Base-by-base conservation (phyloP, 2,329 filamentous ascomycete species). In the Trichoderma simmonsii region DNA sequence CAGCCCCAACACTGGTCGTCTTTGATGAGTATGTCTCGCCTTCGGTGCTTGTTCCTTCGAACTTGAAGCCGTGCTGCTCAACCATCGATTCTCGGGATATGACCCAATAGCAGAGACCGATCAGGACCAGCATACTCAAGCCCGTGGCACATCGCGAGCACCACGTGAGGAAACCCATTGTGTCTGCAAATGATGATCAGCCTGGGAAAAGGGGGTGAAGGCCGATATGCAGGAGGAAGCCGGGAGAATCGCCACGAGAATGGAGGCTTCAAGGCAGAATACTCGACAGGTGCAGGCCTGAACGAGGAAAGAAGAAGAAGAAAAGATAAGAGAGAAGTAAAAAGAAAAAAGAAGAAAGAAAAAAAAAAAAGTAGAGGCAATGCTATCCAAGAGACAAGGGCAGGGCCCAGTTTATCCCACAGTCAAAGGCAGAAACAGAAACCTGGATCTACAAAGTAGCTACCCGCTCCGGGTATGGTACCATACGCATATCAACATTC, bases 161-260 rank as follows among this genome's bases (percentile, higher is more conserved):
- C 88, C 88, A 90, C 48, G 77, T 77, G 76, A 89, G 86, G 74
- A 89, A 75, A 73, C 85, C 84, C 88, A 89, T 89, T 73, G 51
- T 75, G 30, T 59, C 24, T 48, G 7, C 21, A 21, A 15, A 36
- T 56, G 67, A 7, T 4, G 21, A 21, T 34, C 3, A 56, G 11
- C 8, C 36, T 12, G 18, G 3, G 1, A 32, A 69, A 21, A 24
- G 14, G 30, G 21, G 54, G n/a, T 1, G 3, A 57, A 24, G 26
- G 15, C 21, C 2, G 12, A 57, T 66, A 2, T 48, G 4, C 15
- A 5, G 18, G 36, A 21, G 28, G 54, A 60, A 68, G 18, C 15
- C 3, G 11, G 18, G 9, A 30, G 11, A 18, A 43, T 11, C 4
- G 21, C 18, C 64, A 30, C 32, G 24, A 43, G 11, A 54, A 28